phyloP scores from a whole-genome alignment of 495 filamentous ascomycete species.

The Neurospora sp. region DNA sequence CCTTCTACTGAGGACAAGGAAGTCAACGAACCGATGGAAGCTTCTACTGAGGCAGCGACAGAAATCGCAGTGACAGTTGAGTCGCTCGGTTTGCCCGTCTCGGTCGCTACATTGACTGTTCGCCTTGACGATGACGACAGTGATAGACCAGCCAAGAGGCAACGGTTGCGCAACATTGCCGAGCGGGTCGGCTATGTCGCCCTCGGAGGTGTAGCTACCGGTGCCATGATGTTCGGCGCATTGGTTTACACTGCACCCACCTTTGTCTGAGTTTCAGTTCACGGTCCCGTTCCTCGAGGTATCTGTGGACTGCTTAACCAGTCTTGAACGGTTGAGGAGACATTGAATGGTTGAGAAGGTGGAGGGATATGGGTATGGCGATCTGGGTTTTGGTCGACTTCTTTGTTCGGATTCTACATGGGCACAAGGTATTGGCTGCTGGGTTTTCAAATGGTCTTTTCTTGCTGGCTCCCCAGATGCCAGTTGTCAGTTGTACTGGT shows the following conservation, averaged over 20 bases:
- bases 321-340: not conserved
- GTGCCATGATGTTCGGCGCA: conserved; percentile 26
- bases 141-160: conserved; percentile 20
- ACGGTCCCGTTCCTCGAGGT: not conserved
- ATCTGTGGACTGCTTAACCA: no score
- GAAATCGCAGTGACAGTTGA: not conserved
- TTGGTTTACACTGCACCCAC: conserved; percentile 35
- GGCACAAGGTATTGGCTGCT: not conserved
- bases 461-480: not conserved
- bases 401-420: not conserved
- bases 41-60: not conserved
- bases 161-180: conserved; percentile 22
- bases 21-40: not conserved
- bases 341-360: not conserved
- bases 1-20: not conserved
- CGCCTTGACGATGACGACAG: not conserved
- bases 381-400: not conserved
- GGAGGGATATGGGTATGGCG: not conserved
- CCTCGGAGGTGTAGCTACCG: conserved; percentile 30
- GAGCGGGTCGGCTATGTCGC: conserved; percentile 31
- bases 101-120: not conserved
- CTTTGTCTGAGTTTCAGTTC: conserved; percentile 9
- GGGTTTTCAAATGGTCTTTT: not conserved
- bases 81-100: not conserved
- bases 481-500: not conserved